Percentiles rank a stretch among this genome's conserved stretches.
Conservation (phyloP, 768 basidiomycete species). For the Amanita pallidorosea region DNA sequence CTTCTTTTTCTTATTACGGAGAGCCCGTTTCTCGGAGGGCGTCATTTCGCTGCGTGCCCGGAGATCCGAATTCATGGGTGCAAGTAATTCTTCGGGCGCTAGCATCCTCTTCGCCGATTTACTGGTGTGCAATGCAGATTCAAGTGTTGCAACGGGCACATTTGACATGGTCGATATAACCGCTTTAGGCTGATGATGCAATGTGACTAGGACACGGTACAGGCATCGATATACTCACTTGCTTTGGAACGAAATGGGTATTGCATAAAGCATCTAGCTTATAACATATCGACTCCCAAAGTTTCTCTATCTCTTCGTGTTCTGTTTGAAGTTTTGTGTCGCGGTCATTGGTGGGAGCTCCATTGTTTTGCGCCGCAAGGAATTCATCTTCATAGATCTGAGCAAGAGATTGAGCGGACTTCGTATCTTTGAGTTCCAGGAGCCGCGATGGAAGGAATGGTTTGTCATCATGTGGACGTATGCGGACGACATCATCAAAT, state of each 20-base stretch:
- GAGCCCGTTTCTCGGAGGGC: constrained; percentile 68
- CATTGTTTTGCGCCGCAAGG: constrained; percentile 51
- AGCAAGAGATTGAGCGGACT: constrained; percentile 82
- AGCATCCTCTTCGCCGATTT: constrained; percentile 70
- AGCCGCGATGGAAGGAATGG: constrained; percentile 86
- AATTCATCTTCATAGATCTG: constrained; percentile 96
- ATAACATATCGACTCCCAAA: constrained; percentile 78
- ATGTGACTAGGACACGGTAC: background rate
- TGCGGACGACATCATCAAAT: constrained; percentile 90
- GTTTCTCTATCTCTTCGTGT: constrained; percentile 73
- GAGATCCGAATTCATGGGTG: constrained; percentile 42
- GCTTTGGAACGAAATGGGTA: constrained; percentile 91
- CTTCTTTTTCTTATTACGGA: constrained; percentile 62
- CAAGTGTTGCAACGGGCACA: constrained; percentile 69
- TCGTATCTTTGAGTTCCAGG: constrained; percentile 82
- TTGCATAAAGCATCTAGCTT: constrained; percentile 94
- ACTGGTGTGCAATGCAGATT: constrained; percentile 83
- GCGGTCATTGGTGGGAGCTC: constrained; percentile 53
- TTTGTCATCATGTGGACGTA: constrained; percentile 66
- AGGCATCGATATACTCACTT: constrained; percentile 38
- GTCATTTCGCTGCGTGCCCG: constrained; percentile 74
- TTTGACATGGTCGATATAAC: constrained; percentile 79
- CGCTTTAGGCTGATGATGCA: constrained; percentile 63
- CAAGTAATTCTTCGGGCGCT: constrained; percentile 88
- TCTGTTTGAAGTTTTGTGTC: constrained; percentile 85